phyloP scores from a whole-genome alignment of 2,329 filamentous ascomycete genomes.

The Zymoseptoria brevis region DNA sequence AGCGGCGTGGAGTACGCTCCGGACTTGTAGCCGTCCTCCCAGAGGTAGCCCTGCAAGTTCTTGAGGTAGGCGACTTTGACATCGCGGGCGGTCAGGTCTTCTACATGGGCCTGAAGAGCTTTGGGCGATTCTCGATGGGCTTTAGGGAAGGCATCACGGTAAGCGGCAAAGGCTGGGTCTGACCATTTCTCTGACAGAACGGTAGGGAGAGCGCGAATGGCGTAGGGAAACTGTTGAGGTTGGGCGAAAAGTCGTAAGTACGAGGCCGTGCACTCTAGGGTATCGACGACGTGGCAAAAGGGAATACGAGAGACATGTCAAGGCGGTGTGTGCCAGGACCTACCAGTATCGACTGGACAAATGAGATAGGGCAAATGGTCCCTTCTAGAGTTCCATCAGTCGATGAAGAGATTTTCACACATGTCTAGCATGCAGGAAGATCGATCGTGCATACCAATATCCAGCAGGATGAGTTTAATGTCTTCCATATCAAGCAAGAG shows the following conservation, averaged over 20 bases:
- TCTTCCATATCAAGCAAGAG: slow-evolving; percentile 18
- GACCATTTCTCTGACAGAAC: slow-evolving; percentile 62
- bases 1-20: slow-evolving; percentile 64
- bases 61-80: slow-evolving; percentile 72
- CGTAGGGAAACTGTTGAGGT: slow-evolving; percentile 63
- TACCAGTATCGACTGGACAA: slow-evolving; percentile 64
- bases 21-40: slow-evolving; percentile 63
- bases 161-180: slow-evolving; percentile 53
- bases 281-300: background rate
- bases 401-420: background rate
- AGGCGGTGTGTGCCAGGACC: slow-evolving; percentile 31
- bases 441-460: slow-evolving; percentile 28
- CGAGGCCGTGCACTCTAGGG: background rate
- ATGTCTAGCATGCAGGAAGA: background rate
- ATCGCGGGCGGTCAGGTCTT: slow-evolving; percentile 62
- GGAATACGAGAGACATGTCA: slow-evolving; percentile 1
- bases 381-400: slow-evolving; percentile 50
- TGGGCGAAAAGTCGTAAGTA: background rate
- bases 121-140: slow-evolving; percentile 52
- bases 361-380: slow-evolving; percentile 74
- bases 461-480: slow-evolving; percentile 30
- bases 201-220: slow-evolving; percentile 56
- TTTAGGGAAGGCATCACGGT: slow-evolving; percentile 63
- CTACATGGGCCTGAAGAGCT: slow-evolving; percentile 58
- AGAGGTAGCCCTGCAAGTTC: slow-evolving; percentile 70